Evolutionary conservation across 371 early-diverging fungal genomes (phyloP).

Genomic region (Mucor sp.): DNA sequence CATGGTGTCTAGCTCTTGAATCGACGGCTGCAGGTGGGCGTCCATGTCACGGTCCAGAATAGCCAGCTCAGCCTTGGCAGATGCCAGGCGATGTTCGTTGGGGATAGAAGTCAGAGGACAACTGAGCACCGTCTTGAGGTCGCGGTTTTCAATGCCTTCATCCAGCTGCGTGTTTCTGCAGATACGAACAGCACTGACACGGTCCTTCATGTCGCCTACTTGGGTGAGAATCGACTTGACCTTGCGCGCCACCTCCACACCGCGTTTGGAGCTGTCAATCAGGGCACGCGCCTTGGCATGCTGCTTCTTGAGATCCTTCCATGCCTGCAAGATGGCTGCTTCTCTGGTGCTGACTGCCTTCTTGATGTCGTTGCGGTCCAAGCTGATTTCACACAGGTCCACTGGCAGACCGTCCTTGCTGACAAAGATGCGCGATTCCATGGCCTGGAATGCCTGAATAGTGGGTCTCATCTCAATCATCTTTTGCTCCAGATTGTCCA

Average conservation of each 20-base stretch:
- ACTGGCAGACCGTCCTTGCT: constrained; percentile 28
- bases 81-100: constrained; percentile 43
- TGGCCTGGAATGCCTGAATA: constrained; percentile 41
- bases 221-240: constrained; percentile 48
- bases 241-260: constrained; percentile 46
- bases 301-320: constrained; percentile 37
- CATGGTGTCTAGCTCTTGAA: constrained; percentile 45
- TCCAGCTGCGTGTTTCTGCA: constrained; percentile 13
- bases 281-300: constrained; percentile 21
- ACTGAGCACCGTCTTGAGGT: constrained; percentile 28
- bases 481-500: constrained; percentile 41
- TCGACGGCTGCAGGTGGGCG: constrained; percentile 35
- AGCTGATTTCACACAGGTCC: constrained; percentile 25
- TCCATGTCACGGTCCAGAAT: constrained; percentile 50
- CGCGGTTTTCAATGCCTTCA: constrained; percentile 21
- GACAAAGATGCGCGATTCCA: constrained; percentile 34
- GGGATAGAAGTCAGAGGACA: constrained; percentile 45
- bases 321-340: constrained; percentile 33
- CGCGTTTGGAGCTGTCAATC: constrained; percentile 34
- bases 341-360: constrained; percentile 30
- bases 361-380: constrained; percentile 28
- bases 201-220: constrained; percentile 47
- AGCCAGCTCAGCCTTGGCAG: constrained; percentile 42
- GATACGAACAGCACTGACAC: constrained; percentile 36
- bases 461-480: constrained; percentile 39